A percentile compares a stretch with the other conserved stretches of the same genome.
Conservation (phyloP, 352 stramenopile species). For the Phytophthora vignae region DNA sequence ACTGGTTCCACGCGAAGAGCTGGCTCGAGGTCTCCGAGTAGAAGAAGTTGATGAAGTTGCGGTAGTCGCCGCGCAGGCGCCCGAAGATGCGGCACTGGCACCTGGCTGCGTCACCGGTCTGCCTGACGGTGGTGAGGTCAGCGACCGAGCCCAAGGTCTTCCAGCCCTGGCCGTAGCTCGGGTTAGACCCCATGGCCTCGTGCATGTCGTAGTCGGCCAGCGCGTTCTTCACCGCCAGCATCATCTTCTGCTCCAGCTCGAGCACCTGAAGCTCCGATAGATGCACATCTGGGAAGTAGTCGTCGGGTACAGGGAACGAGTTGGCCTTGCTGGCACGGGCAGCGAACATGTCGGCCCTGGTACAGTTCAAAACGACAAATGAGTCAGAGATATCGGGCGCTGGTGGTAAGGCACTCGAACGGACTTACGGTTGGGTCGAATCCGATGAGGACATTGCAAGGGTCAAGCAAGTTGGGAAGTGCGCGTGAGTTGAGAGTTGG, state of each 20-base stretch:
- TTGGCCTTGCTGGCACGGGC: constrained; percentile 12
- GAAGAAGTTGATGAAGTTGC: constrained; percentile 72
- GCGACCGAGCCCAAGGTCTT: constrained; percentile 36
- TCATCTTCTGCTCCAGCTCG: constrained; percentile 46
- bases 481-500: constrained; percentile 8
- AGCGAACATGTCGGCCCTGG: constrained; percentile 22
- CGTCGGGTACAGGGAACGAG: constrained; percentile 43
- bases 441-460: constrained; percentile 7
- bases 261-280: constrained; percentile 40
- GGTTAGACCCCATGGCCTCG: constrained; percentile 42
- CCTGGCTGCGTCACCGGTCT: constrained; percentile 21
- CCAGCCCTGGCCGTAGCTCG: constrained; percentile 37
- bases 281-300: constrained; percentile 53
- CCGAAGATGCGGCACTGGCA: constrained; percentile 65
- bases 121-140: constrained; percentile 39
- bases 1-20: constrained; percentile 70
- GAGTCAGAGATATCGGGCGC: background rate
- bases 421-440: constrained; percentile 8
- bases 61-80: constrained; percentile 59
- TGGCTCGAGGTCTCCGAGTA: constrained; percentile 64
- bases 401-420: background rate
- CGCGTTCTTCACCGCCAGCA: constrained; percentile 45
- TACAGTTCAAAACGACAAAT: constrained; percentile 9
- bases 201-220: constrained; percentile 57
- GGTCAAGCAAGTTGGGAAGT: constrained; percentile 21